A percentile compares a stretch with the other conserved stretches of the same genome.
Evolutionary conservation across 148 eudicot species (phyloP).

Genomic region (Hydrangea macrophylla): DNA sequence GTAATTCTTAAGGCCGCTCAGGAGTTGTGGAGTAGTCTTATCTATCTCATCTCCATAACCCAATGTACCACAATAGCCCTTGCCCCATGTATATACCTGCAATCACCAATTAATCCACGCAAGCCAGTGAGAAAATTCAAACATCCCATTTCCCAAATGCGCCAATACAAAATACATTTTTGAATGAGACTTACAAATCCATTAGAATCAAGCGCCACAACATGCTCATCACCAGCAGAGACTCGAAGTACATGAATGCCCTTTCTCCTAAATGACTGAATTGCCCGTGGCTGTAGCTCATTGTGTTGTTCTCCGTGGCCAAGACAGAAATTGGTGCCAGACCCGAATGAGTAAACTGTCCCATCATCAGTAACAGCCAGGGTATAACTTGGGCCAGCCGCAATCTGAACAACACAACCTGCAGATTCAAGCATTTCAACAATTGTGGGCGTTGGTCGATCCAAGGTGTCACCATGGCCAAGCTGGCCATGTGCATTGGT

Average conservation of each 20-base stretch:
- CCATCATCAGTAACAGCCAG: slow-evolving; percentile 71
- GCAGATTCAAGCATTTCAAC: slow-evolving; percentile 50
- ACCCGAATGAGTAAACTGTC: slow-evolving; percentile 78
- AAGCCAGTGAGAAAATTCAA: neutral
- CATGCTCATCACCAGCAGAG: slow-evolving; percentile 98
- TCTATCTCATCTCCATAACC: slow-evolving; percentile 96
- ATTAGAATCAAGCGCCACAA: slow-evolving; percentile 88
- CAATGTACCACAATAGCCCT: slow-evolving; percentile 95
- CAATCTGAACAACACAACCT: slow-evolving; percentile 64
- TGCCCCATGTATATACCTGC: slow-evolving; percentile 99
- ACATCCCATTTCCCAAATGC: too few relatives aligned
- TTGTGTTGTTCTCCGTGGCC: slow-evolving; percentile 93
- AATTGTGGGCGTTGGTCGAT: slow-evolving; percentile 57
- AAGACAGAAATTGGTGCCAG: slow-evolving; percentile 79
- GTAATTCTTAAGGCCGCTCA: slow-evolving; percentile 51
- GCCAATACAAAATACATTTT: neutral
- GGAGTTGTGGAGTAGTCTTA: slow-evolving; percentile 69
- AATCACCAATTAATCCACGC: neutral
- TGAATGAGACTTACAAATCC: slow-evolving; percentile 57
- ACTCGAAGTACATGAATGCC: slow-evolving; percentile 75
- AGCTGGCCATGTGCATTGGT: slow-evolving; percentile 80
- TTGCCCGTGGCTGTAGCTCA: slow-evolving; percentile 72
- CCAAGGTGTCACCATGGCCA: slow-evolving; percentile 83
- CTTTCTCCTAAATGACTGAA: slow-evolving; percentile 66
- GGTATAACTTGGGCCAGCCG: slow-evolving; percentile 86